These are phyloP conservation scores for Fusarium sp. DNA, from an alignment of 2,329 filamentous ascomycete genomes.

Conservation along the genomic window DNA sequence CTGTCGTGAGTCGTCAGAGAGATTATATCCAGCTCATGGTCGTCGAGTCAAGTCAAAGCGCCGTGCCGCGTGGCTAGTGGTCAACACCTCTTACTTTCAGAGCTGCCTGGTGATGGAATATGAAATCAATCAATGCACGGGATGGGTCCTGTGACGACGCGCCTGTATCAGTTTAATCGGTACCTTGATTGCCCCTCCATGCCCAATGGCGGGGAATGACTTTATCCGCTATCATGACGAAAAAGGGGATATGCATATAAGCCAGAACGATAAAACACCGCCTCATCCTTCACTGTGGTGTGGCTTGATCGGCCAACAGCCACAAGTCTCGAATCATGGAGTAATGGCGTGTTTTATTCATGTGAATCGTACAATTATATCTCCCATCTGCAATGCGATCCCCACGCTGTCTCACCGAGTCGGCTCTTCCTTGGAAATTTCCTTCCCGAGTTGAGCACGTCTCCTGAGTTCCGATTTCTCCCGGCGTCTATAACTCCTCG, in stretches of 20 bases:
- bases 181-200: conserved; percentile 47
- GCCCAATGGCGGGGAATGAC: conserved; percentile 38
- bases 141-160: conserved; percentile 42
- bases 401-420: conserved; percentile 34
- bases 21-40: conserved; percentile 36
- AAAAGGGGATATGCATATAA: conserved; percentile 23
- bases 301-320: background rate
- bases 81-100: conserved; percentile 14
- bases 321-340: conserved; percentile 30
- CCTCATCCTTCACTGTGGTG: background rate
- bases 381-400: conserved; percentile 23
- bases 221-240: conserved; percentile 9
- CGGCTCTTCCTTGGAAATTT: conserved; percentile 15
- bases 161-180: conserved; percentile 4
- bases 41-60: conserved; percentile 12
- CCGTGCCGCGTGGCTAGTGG: conserved; percentile 31
- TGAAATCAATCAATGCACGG: background rate
- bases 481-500: conserved; percentile 10
- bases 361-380: conserved; percentile 43
- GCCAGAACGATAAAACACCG: background rate
- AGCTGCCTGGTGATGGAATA: conserved; percentile 41
- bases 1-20: conserved; percentile 21
- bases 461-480: conserved; percentile 18
- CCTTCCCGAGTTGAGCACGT: conserved; percentile 16
- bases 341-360: conserved; percentile 40